Conservation (phyloP, 331 rosid genomes). For the Acacia concinna region DNA sequence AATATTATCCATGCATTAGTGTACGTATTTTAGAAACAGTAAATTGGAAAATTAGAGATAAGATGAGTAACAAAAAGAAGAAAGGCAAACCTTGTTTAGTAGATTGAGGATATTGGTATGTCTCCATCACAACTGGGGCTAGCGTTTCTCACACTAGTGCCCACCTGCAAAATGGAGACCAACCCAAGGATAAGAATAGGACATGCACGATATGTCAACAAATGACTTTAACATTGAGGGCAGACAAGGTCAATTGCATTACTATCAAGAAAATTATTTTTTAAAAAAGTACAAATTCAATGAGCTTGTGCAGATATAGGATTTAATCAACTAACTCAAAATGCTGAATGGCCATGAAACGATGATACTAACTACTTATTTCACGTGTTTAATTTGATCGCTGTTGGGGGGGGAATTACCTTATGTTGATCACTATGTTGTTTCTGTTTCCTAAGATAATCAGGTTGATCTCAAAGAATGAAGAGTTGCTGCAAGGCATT, state of each 20-base stretch:
- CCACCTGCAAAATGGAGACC: slow-evolving; percentile 68
- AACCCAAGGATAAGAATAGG: slow-evolving; percentile 49
- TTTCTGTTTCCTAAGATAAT: slow-evolving; percentile 31
- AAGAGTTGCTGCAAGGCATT: slow-evolving; percentile 18
- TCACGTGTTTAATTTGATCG: not conserved
- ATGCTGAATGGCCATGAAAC: not conserved
- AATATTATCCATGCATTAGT: not conserved
- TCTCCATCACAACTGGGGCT: slow-evolving; percentile 51
- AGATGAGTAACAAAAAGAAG: slow-evolving; percentile 40
- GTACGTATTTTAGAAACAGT: not conserved
- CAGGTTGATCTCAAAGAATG: slow-evolving; percentile 29
- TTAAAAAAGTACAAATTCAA: slow-evolving; percentile 1
- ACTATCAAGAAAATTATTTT: slow-evolving; percentile 20
- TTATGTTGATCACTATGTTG: slow-evolving; percentile 26
- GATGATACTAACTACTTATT: not conserved
- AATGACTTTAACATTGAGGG: slow-evolving; percentile 41
- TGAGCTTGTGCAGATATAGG: slow-evolving; percentile 17
- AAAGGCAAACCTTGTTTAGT: slow-evolving; percentile 55
- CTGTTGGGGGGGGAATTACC: slow-evolving; percentile 38
- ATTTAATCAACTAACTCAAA: slow-evolving; percentile 22
- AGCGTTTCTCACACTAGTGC: slow-evolving; percentile 40
- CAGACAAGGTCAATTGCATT: slow-evolving; percentile 34
- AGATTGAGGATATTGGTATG: slow-evolving; percentile 42
- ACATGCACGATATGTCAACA: slow-evolving; percentile 44
- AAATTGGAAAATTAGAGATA: not conserved